Conservation (phyloP, 345 rosid genomes). For the Hibiscus syriacus region DNA sequence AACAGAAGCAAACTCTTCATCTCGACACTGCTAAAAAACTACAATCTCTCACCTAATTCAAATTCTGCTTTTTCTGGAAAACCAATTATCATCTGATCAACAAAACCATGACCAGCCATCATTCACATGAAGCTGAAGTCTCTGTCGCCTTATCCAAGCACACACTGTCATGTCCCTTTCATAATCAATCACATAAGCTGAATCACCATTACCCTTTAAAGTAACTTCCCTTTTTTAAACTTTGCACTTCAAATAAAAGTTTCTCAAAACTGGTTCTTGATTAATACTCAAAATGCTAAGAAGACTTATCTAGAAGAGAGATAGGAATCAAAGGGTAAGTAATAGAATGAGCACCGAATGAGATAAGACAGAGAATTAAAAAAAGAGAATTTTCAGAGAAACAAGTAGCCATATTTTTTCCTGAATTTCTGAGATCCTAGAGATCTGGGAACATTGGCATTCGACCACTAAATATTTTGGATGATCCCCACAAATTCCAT, state of each 20-base stretch:
- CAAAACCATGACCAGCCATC: too few species aligned
- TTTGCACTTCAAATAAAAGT: too few species aligned
- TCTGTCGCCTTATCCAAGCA: slow-evolving; percentile 21
- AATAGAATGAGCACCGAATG: slow-evolving; percentile 20
- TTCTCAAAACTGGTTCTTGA: too few species aligned
- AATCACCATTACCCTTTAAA: too few species aligned
- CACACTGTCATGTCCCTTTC: slow-evolving; percentile 14
- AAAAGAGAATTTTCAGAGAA: slow-evolving; percentile 42
- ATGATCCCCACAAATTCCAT: slow-evolving; percentile 45
- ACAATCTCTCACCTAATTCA: slow-evolving; percentile 18
- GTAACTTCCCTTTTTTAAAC: too few species aligned
- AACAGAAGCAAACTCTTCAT: slow-evolving; percentile 32
- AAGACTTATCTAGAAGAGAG: slow-evolving; percentile 23
- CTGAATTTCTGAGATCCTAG: slow-evolving; percentile 73
- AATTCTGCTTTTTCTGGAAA: slow-evolving; percentile 16
- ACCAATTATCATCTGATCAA: slow-evolving; percentile 11
- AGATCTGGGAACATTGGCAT: slow-evolving; percentile 59
- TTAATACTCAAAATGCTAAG: slow-evolving; percentile 35
- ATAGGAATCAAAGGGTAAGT: slow-evolving; percentile 19
- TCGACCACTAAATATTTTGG: slow-evolving; percentile 18
- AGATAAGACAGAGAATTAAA: too few species aligned
- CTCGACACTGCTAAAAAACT: slow-evolving; percentile 23
- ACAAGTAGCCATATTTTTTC: slow-evolving; percentile 26
- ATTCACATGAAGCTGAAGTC: too few species aligned
- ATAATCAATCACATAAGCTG: slow-evolving; percentile 20